These are phyloP conservation scores for Rhynchosporium secalis DNA, from an alignment of 2,329 filamentous ascomycete genomes.

Conservation along the genomic window DNA sequence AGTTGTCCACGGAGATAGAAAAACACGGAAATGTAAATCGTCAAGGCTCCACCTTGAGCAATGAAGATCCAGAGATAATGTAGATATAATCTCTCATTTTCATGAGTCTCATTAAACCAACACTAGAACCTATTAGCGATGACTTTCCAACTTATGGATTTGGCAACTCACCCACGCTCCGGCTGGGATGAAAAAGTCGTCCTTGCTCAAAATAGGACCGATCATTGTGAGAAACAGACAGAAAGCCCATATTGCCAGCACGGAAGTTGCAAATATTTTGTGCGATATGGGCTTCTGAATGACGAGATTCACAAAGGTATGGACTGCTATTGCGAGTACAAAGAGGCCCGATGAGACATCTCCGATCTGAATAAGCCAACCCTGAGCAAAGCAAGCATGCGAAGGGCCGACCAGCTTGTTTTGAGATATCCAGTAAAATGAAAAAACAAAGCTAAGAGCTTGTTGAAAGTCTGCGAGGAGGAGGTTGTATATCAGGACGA, in stretches of 20 bases:
- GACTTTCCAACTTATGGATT: no score
- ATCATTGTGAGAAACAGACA: constrained; percentile 36
- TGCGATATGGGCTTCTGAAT: constrained; percentile 45
- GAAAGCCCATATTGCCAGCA: constrained; percentile 35
- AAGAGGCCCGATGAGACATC: constrained; percentile 53
- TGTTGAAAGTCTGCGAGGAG: constrained; percentile 40
- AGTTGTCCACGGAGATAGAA: constrained; percentile 36
- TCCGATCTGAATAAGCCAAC: constrained; percentile 55
- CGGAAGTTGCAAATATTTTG: constrained; percentile 41
- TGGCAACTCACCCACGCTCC: constrained; percentile 50
- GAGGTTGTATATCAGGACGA: constrained; percentile 57
- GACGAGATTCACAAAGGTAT: constrained; percentile 55
- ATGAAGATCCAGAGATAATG: constrained; percentile 59
- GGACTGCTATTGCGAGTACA: constrained; percentile 53
- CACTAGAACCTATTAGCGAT: constrained; percentile 42
- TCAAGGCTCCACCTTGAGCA: constrained; percentile 51
- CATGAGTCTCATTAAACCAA: constrained; percentile 51
- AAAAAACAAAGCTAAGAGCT: constrained; percentile 41
- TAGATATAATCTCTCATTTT: constrained; percentile 49
- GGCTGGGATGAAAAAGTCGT: constrained; percentile 50
- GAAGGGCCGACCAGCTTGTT: constrained; percentile 48
- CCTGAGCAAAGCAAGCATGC: constrained; percentile 52
- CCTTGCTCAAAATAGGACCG: constrained; percentile 45
- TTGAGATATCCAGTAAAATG: constrained; percentile 51
- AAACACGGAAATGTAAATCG: constrained; percentile 48